phyloP scores from a whole-genome alignment of 176 grass and related monocot genomes.

The Carex parvula region DNA sequence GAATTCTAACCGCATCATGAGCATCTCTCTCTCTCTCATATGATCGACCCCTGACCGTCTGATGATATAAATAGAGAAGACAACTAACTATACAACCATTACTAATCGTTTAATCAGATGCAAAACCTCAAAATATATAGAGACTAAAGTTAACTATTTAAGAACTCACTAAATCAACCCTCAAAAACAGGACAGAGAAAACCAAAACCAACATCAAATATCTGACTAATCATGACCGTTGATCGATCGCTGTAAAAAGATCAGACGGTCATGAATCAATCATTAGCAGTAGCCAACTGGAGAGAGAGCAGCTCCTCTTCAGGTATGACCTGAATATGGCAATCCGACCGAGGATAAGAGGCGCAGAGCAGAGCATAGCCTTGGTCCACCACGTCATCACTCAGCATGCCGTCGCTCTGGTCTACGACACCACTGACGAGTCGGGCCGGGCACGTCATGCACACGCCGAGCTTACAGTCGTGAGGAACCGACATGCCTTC shows the following conservation, averaged over 20 bases:
- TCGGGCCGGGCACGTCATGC: conserved; percentile 93
- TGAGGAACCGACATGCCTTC: conserved; percentile 82
- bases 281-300: conserved; percentile 91
- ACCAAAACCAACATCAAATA: background rate
- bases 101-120: no score
- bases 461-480: conserved; percentile 97
- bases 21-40: no score
- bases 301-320: conserved; percentile 89
- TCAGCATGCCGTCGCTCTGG: conserved; percentile 98
- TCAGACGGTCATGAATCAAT: conserved; percentile 30
- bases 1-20: no score
- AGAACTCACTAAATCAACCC: no score
- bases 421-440: conserved; percentile 71
- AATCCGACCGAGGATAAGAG: conserved; percentile 83
- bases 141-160: no score
- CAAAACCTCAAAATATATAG: background rate
- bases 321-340: conserved; percentile 82
- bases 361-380: conserved; percentile 80
- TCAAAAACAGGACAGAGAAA: background rate
- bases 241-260: no score
- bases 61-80: background rate
- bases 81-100: background rate
- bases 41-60: background rate
- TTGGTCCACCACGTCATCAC: conserved; percentile 76
- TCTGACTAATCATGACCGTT: no score